These are phyloP conservation scores for Clarireedia hainanense DNA, from an alignment of 2,329 filamentous ascomycete species.

Conservation along the genomic window DNA sequence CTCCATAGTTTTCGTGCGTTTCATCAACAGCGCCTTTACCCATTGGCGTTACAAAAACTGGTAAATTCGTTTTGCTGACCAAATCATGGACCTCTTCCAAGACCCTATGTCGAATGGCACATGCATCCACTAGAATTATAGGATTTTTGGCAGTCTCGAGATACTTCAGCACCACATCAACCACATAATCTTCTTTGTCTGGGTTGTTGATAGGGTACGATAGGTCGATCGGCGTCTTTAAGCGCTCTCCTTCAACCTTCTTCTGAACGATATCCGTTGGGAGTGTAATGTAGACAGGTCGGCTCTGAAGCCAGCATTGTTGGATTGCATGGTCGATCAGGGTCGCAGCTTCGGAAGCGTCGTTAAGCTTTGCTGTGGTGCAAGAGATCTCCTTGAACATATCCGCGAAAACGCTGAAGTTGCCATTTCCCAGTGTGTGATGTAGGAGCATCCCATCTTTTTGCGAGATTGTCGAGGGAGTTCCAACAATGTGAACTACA, in stretches of 20 bases:
- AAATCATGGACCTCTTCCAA: constrained; percentile 65
- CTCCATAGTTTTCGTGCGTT: constrained; percentile 65
- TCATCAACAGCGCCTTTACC: constrained; percentile 81
- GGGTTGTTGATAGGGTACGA: constrained; percentile 55
- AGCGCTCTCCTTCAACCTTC: constrained; percentile 65
- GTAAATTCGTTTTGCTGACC: constrained; percentile 64
- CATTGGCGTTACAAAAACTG: constrained; percentile 85
- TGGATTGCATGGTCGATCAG: constrained; percentile 73
- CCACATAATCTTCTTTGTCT: constrained; percentile 74
- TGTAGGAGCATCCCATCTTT: constrained; percentile 45
- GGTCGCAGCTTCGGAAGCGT: constrained; percentile 59
- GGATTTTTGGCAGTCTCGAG: constrained; percentile 67
- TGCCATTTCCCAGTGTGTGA: constrained; percentile 68
- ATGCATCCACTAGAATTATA: constrained; percentile 75
- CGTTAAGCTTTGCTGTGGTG: constrained; percentile 61
- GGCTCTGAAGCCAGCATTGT: constrained; percentile 64
- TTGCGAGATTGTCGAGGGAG: constrained; percentile 40
- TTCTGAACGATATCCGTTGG: constrained; percentile 73
- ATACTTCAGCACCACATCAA: constrained; percentile 67
- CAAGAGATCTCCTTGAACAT: constrained; percentile 70
- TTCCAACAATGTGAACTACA: constrained; percentile 56
- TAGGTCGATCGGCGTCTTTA: constrained; percentile 65
- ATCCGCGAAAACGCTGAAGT: constrained; percentile 75
- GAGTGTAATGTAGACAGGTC: constrained; percentile 77
- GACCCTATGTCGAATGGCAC: constrained; percentile 69